phyloP scores from a whole-genome alignment of 2,329 filamentous ascomycete genomes.

The Coleophoma crateriformis region DNA sequence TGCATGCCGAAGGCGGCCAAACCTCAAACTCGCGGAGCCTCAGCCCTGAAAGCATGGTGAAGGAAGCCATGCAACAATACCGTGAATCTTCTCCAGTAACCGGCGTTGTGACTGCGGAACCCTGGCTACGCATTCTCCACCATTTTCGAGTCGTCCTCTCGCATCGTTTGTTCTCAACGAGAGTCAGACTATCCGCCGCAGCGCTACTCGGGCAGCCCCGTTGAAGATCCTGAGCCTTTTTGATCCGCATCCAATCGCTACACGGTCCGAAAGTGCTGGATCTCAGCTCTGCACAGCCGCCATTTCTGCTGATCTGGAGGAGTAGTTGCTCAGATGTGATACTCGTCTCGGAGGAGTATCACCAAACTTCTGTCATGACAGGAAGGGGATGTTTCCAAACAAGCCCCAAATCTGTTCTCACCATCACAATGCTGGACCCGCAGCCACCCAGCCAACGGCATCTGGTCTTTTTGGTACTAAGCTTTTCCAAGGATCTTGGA shows the following conservation, averaged over 20 bases:
- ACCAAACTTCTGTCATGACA: constrained; percentile 6
- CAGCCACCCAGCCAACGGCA: constrained; percentile 12
- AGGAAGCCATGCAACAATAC: neutral
- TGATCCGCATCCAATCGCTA: neutral
- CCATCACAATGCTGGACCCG: constrained; percentile 11
- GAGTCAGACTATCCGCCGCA: neutral
- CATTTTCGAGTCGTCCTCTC: neutral
- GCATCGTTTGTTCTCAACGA: neutral
- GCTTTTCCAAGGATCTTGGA: constrained; percentile 7
- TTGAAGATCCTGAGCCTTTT: neutral
- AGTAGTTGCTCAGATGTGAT: constrained; percentile 1
- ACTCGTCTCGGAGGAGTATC: constrained; percentile 13
- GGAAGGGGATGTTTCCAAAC: constrained; percentile 13
- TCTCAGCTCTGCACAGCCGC: constrained; percentile 2
- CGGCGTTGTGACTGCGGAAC: constrained; percentile 1
- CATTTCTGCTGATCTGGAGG: neutral
- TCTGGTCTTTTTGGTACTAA: constrained; percentile 18
- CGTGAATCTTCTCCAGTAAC: constrained; percentile 9
- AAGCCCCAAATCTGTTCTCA: constrained; percentile 5
- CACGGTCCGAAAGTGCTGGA: constrained; percentile 8
- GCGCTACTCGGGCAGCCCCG: neutral
- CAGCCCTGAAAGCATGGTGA: constrained; percentile 7
- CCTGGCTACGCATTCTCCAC: constrained; percentile 2
- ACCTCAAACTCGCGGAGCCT: constrained; percentile 20
- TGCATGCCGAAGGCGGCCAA: constrained; percentile 4